Conservation (phyloP, 768 basidiomycete genomes). For the Collybiopsis confluens region DNA sequence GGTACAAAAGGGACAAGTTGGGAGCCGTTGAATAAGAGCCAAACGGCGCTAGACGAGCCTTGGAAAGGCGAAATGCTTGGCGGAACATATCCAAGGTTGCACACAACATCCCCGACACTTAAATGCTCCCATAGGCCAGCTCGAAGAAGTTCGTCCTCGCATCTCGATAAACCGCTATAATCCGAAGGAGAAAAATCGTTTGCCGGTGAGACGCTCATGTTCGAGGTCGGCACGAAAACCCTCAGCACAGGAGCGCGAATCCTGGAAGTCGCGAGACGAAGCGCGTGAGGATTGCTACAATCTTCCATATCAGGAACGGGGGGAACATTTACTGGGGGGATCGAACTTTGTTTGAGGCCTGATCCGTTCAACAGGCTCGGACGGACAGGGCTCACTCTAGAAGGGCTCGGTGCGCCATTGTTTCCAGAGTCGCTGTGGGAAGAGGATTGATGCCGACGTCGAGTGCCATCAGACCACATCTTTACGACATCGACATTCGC, state of each 20-base stretch:
- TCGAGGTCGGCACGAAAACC: slow-evolving; percentile 69
- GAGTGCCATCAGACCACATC: slow-evolving; percentile 9
- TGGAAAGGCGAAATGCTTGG: slow-evolving; percentile 14
- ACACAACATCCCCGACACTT: slow-evolving; percentile 74
- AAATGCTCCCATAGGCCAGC: slow-evolving; percentile 71
- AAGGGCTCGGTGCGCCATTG: neutral
- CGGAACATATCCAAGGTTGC: slow-evolving; percentile 77
- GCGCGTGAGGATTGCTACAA: slow-evolving; percentile 47
- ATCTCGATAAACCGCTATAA: slow-evolving; percentile 27
- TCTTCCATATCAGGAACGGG: neutral
- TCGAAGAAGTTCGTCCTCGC: slow-evolving; percentile 65
- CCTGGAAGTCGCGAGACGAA: slow-evolving; percentile 54
- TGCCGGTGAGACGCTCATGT: slow-evolving; percentile 23
- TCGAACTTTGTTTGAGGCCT: neutral
- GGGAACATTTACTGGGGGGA: neutral
- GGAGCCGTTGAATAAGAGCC: slow-evolving; percentile 74
- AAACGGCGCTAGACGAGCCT: slow-evolving; percentile 20
- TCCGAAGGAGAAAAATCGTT: slow-evolving; percentile 23
- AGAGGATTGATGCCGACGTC: slow-evolving; percentile 7
- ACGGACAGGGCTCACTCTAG: neutral
- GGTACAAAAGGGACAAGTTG: slow-evolving; percentile 27
- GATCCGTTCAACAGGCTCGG: neutral
- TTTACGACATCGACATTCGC: neutral
- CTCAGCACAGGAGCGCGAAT: slow-evolving; percentile 69
- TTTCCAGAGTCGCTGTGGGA: slow-evolving; percentile 2